Conservation (phyloP, 306 rosid genomes). For the Oemleria cerasiformis region DNA sequence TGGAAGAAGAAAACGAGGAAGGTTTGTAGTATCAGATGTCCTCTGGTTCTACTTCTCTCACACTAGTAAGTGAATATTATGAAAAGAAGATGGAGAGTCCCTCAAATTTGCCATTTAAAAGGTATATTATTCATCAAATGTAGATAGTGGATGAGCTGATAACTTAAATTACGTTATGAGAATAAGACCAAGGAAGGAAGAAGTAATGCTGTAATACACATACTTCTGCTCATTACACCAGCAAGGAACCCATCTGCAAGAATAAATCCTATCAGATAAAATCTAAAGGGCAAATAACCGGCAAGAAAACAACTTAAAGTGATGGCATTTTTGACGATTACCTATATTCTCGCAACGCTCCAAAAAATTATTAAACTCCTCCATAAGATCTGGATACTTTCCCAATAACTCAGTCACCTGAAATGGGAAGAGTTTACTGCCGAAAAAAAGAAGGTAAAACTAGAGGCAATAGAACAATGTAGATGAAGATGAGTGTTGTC, state of each 20-base stretch:
- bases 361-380: constrained; percentile 73
- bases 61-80: background rate
- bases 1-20: background rate
- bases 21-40: background rate
- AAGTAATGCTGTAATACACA: constrained; percentile 25
- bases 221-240: constrained; percentile 82
- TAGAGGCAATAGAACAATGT: constrained; percentile 8
- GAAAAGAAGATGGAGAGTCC: background rate
- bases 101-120: too few relatives aligned
- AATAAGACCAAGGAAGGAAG: too few relatives aligned
- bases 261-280: constrained; percentile 35
- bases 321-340: constrained; percentile 26
- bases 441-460: constrained; percentile 5
- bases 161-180: too few relatives aligned
- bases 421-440: constrained; percentile 22
- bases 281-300: constrained; percentile 18
- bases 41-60: background rate
- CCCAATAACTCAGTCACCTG: constrained; percentile 89
- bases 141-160: too few relatives aligned
- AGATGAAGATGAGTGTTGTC: background rate
- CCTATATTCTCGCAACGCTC: constrained; percentile 84
- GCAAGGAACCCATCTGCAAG: constrained; percentile 95
- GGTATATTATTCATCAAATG: too few relatives aligned
- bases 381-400: constrained; percentile 85
- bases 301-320: constrained; percentile 17